Percentiles rank a stretch among this genome's conserved stretches.
These are phyloP conservation scores for Stenogyne calaminthoides DNA, from an alignment of 305 asterid species.

Conservation along the genomic window DNA sequence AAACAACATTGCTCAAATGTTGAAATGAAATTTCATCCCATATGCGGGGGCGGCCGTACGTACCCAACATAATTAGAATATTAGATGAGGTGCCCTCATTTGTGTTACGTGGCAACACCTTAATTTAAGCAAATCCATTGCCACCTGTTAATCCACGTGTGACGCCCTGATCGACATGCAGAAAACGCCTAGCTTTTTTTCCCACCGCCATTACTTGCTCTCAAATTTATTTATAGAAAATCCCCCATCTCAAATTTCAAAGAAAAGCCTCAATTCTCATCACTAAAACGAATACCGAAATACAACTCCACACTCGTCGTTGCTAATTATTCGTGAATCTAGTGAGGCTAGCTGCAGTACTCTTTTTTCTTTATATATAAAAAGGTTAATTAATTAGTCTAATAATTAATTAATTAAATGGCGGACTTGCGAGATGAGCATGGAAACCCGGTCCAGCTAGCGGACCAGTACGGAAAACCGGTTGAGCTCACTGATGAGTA, in stretches of 20 bases:
- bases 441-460: slow-evolving; percentile 78
- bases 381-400: too few species aligned
- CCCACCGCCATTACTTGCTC: slow-evolving; percentile 33
- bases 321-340: neutral
- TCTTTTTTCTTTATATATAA: too few species aligned
- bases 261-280: neutral
- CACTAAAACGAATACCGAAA: neutral
- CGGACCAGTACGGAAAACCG: slow-evolving; percentile 72
- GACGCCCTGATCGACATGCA: slow-evolving; percentile 44
- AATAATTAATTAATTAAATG: slow-evolving; percentile 40
- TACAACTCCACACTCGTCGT: neutral
- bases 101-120: too few species aligned
- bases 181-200: slow-evolving; percentile 26
- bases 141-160: slow-evolving; percentile 39
- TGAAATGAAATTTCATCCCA: too few species aligned
- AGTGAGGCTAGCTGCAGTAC: too few species aligned
- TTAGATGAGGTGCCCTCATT: too few species aligned
- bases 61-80: too few species aligned
- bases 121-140: neutral
- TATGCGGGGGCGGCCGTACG: too few species aligned
- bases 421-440: slow-evolving; percentile 79
- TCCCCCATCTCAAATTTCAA: neutral
- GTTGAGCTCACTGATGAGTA: slow-evolving; percentile 72
- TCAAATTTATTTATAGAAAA: neutral
- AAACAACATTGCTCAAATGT: too few species aligned